phyloP scores from a whole-genome alignment of 805 yeast species.

The Wickerhamiella kazuoi region DNA sequence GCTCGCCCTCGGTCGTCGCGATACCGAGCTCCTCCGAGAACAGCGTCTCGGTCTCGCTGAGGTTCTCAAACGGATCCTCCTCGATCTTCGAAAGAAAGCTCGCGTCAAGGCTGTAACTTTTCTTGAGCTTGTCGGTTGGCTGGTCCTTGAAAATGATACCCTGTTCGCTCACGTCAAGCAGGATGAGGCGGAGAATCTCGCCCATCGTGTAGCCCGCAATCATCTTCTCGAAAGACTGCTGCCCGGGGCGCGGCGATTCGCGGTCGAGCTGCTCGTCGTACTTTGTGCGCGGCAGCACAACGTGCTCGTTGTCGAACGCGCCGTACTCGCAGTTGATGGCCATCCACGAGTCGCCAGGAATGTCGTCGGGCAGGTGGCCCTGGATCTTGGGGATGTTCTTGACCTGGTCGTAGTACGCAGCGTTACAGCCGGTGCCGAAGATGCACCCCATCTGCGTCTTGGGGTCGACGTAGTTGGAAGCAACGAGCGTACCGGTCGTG shows the following conservation, averaged over 20 bases:
- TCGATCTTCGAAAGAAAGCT: slow-evolving; percentile 76
- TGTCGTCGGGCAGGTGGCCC: slow-evolving; percentile 49
- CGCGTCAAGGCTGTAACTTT: slow-evolving; percentile 67
- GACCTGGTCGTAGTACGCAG: slow-evolving; percentile 77
- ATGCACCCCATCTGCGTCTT: slow-evolving; percentile 86
- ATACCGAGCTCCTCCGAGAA: slow-evolving; percentile 44
- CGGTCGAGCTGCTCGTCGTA: slow-evolving; percentile 67
- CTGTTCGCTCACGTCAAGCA: slow-evolving; percentile 50
- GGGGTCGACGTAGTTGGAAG: slow-evolving; percentile 81
- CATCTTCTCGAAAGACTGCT: slow-evolving; percentile 93
- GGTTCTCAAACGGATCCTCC: slow-evolving; percentile 73
- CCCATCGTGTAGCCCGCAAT: slow-evolving; percentile 94
- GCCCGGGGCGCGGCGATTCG: slow-evolving; percentile 89
- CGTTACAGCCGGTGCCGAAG: slow-evolving; percentile 95
- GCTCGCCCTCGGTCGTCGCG: slow-evolving; percentile 54
- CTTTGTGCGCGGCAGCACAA: slow-evolving; percentile 71
- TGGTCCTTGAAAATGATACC: slow-evolving; percentile 55
- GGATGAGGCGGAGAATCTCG: slow-evolving; percentile 65
- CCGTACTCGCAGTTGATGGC: slow-evolving; percentile 98
- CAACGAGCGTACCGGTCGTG: slow-evolving; percentile 93
- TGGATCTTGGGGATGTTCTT: slow-evolving; percentile 63
- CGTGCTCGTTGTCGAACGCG: slow-evolving; percentile 84
- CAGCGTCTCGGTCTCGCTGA: slow-evolving; percentile 53
- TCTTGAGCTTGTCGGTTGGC: slow-evolving; percentile 42
- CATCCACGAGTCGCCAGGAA: slow-evolving; percentile 52